Evolutionary conservation across 257 asterid genomes (phyloP).

Genomic region (Solanum habrochaites): DNA sequence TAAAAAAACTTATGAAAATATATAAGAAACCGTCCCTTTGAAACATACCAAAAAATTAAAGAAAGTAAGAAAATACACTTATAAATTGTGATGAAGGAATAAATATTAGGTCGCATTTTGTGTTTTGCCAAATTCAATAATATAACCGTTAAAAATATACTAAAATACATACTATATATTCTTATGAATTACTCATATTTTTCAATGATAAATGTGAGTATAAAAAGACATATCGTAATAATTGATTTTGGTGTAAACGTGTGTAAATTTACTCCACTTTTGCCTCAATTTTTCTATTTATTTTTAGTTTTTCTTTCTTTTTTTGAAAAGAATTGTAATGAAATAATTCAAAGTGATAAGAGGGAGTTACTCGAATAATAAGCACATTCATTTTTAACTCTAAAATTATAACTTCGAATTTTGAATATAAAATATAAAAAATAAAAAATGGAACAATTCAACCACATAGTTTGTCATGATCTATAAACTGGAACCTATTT

Average conservation of each 20-base stretch:
- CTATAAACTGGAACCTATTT: neutral
- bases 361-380: too few relatives aligned
- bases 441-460: neutral
- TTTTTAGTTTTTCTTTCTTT: neutral
- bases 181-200: neutral
- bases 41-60: too few relatives aligned
- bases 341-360: neutral
- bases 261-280: neutral
- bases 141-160: neutral
- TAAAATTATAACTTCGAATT: too few relatives aligned
- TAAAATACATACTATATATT: neutral
- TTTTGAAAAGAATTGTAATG: neutral
- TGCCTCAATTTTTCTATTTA: neutral
- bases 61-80: too few relatives aligned
- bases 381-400: neutral
- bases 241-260: neutral
- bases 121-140: neutral
- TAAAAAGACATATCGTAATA: neutral
- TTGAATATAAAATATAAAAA: too few relatives aligned
- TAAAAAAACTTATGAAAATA: too few relatives aligned
- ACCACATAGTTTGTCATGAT: neutral
- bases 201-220: neutral
- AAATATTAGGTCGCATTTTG: neutral
- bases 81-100: neutral
- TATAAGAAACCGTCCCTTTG: too few relatives aligned